Base-by-base conservation (phyloP, 495 filamentous ascomycete genomes). In the Hypoxylon subgilvum region DNA sequence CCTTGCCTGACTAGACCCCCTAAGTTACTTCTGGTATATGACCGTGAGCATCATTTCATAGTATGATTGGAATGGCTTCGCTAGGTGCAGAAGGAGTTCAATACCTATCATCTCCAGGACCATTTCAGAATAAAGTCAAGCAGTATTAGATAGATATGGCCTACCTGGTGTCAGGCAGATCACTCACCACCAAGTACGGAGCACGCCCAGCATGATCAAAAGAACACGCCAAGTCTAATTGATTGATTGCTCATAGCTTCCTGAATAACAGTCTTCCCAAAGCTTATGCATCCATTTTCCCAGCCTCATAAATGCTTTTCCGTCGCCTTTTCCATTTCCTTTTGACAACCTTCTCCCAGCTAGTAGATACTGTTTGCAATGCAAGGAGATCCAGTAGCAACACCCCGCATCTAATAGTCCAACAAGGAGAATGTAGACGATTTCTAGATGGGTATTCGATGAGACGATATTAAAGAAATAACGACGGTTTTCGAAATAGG, bases 381-480 rank as follows among this genome's bases (percentile, higher is more conserved):
- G 52, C 46, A 52, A 38, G 5, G 59, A 50, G 28, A 49, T 22
- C 28, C 52, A 36, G 31, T 41, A 45, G 19, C 40, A 47, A 36
- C 34, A 45, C 14, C 4, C 31, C 31, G 31, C 35, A 50, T 52
- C 19, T 25, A 40, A 36, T 0, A 45, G 12, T 31, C 28, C 28
- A 14, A 35, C 14, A 27, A 28, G 42, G 17, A 41, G 23, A 41
- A 35, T 63, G 41, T 40, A 61, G 54, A 61, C 44, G 57, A 65
- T 57, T 60, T 69, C 67, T 65, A 69, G 48, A 58, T 52, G 63
- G 67, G 67, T 69, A 69, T 69, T 57, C 56, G 35, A 61, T 21
- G 45, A 49, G 21, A 39, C 12, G 21, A 13, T 38, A 35, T 27
- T 46, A 40, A 46, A 49, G 25, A 61, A 57, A 49, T 6, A 34